Evolutionary conservation across 495 filamentous ascomycete species (phyloP), one percentile per base, ranked within the genome.

Genomic region (Oidiodendron maius): DNA sequence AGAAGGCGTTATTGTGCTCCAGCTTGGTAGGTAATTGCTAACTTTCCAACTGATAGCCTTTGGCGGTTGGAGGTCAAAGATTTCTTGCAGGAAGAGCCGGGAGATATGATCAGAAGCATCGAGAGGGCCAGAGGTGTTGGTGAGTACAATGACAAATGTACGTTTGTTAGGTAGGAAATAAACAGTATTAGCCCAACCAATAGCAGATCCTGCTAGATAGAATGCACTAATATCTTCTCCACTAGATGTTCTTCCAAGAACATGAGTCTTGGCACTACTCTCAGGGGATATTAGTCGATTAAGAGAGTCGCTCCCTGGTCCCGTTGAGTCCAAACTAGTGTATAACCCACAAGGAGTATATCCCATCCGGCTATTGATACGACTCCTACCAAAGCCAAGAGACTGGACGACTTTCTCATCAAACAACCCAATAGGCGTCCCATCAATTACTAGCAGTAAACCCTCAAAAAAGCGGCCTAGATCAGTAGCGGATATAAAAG

Each of bases 191-290:
- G 43, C 21, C 43, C 44, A 53, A 32, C 50, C 50, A 32, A 37
- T 53, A 23, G 44, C 43, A 42, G 43, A 46, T 40, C 50, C 50
- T 35, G 50, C 50, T 43, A 47, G 5, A 47, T 53, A 53, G 25
- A 26, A 37, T 15, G 44, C 50, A 3, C 36, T 46, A 28, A 47
- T 36, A 36, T 46, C 50, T 5, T 47, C 26, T 15, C 17, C 28
- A 25, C 38, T 11, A 24, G 24, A 17, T 24, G 22, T 0, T 42
- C 42, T 42, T 36, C 50, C 50, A 24, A 53, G 38, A 25, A 40
- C 20, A 22, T 42, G 24, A 23, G 10, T 20, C 1, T 28, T 34
- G 24, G 17, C 4, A 24, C 21, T 36, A 26, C 44, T 47, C 5
- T 42, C 36, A 24, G 43, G 43, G 4, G 43, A 47, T 47, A 53